Percentiles rank a stretch among this genome's conserved stretches.
Evolutionary conservation across 805 yeast species (phyloP).

Genomic region (Hermanozyma aechmeae): DNA sequence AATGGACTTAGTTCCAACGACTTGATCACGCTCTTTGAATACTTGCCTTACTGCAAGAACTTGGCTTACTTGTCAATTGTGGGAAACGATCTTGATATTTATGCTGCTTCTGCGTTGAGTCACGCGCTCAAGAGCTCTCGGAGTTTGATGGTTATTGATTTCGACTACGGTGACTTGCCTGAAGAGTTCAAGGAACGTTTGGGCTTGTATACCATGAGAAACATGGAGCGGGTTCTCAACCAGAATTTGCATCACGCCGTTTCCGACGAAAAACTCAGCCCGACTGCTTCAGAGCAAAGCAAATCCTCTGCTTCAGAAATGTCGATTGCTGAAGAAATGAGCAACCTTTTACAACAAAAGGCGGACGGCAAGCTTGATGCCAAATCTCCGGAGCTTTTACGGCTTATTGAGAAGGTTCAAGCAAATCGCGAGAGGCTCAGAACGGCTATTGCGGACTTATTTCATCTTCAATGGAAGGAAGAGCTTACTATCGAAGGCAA

Average conservation of each 20-base stretch:
- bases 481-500: slow-evolving; percentile 60
- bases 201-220: slow-evolving; percentile 73
- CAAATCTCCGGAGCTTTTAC: slow-evolving; percentile 19
- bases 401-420: slow-evolving; percentile 18
- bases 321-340: slow-evolving; percentile 22
- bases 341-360: slow-evolving; percentile 22
- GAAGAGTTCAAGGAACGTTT: slow-evolving; percentile 57
- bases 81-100: slow-evolving; percentile 53
- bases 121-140: slow-evolving; percentile 60
- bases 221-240: slow-evolving; percentile 54
- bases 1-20: slow-evolving; percentile 51
- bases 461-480: slow-evolving; percentile 45
- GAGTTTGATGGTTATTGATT: slow-evolving; percentile 57
- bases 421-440: slow-evolving; percentile 21
- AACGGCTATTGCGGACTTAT: slow-evolving; percentile 38
- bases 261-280: too few species aligned
- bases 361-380: slow-evolving; percentile 24
- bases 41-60: slow-evolving; percentile 57
- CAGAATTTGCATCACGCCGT: too few species aligned
- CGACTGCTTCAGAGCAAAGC: too few species aligned
- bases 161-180: slow-evolving; percentile 56
- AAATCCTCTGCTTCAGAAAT: too few species aligned
- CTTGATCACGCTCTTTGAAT: slow-evolving; percentile 52
- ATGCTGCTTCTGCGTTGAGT: slow-evolving; percentile 56
- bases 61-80: slow-evolving; percentile 61